phyloP scores from a whole-genome alignment of 2,329 filamentous ascomycete genomes.

The Magnaporthiopsis poae region DNA sequence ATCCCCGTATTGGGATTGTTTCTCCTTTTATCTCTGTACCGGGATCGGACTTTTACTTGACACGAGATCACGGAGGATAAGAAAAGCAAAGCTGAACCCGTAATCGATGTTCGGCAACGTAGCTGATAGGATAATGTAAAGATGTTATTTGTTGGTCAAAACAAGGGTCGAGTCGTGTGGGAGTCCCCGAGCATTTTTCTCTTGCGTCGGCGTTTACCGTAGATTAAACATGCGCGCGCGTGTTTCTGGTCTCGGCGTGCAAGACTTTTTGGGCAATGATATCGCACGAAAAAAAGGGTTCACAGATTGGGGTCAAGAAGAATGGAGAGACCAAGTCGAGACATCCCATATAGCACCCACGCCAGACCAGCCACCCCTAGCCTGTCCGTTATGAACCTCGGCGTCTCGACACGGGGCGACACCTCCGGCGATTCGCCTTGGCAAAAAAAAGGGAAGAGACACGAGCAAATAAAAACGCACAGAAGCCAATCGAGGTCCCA shows the following conservation, averaged over 20 bases:
- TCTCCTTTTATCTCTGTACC: background rate
- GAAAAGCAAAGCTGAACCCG: background rate
- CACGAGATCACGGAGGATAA: background rate
- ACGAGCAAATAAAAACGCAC: background rate
- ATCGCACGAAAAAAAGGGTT: background rate
- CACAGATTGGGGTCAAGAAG: background rate
- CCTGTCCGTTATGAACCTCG: background rate
- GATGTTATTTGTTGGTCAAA: background rate
- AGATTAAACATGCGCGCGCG: background rate
- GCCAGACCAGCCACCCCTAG: too few species aligned
- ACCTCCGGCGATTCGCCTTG: background rate
- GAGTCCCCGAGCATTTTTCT: background rate
- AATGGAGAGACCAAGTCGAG: background rate
- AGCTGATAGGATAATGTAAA: background rate
- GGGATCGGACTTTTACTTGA: background rate
- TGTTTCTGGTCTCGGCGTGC: background rate
- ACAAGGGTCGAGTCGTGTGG: background rate
- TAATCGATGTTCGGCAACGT: background rate
- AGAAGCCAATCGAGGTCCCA: background rate
- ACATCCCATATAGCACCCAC: background rate
- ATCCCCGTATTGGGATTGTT: too few species aligned
- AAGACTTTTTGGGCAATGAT: background rate
- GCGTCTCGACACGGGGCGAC: background rate
- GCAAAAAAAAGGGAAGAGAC: background rate
- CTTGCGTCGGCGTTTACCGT: background rate